phyloP scores from a whole-genome alignment of 2,329 filamentous ascomycete species.

The Aspergillus clavatus region DNA sequence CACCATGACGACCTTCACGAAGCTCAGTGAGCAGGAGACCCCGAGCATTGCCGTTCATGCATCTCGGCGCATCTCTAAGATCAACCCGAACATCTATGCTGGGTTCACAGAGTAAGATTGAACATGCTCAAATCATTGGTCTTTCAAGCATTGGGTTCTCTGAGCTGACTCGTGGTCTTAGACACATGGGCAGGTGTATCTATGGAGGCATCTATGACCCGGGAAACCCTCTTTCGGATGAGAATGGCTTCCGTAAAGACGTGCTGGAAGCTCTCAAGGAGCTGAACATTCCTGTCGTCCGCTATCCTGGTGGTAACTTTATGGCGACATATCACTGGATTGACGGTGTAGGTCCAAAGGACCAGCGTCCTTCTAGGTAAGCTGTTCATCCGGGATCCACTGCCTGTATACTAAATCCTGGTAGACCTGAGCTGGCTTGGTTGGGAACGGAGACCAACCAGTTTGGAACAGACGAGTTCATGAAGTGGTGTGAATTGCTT shows the following conservation, averaged over 20 bases:
- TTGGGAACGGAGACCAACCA: slow-evolving; percentile 69
- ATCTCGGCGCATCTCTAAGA: slow-evolving; percentile 61
- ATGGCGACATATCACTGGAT: slow-evolving; percentile 81
- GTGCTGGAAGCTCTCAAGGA: slow-evolving; percentile 70
- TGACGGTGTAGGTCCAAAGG: slow-evolving; percentile 70
- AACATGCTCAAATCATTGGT: background rate
- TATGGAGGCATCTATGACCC: slow-evolving; percentile 84
- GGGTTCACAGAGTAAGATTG: slow-evolving; percentile 71
- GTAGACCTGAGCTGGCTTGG: slow-evolving; percentile 74
- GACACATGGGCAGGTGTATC: slow-evolving; percentile 85
- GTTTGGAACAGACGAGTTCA: slow-evolving; percentile 82
- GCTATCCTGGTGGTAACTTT: slow-evolving; percentile 82
- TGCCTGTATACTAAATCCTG: too few species aligned
- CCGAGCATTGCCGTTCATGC: slow-evolving; percentile 64
- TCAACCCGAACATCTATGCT: slow-evolving; percentile 76
- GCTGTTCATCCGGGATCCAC: background rate
- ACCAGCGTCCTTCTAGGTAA: slow-evolving; percentile 58
- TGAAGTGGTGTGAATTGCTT: slow-evolving; percentile 71
- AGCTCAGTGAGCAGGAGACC: slow-evolving; percentile 55
- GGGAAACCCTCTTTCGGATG: slow-evolving; percentile 65
- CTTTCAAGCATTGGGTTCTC: background rate
- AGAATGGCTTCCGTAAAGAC: slow-evolving; percentile 71
- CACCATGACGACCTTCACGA: slow-evolving; percentile 68
- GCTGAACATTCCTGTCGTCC: slow-evolving; percentile 68
- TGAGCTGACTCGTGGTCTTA: slow-evolving; percentile 32